These are phyloP conservation scores for Fusarium lateritium DNA, from an alignment of 2,329 filamentous ascomycete species.

Conservation along the genomic window DNA sequence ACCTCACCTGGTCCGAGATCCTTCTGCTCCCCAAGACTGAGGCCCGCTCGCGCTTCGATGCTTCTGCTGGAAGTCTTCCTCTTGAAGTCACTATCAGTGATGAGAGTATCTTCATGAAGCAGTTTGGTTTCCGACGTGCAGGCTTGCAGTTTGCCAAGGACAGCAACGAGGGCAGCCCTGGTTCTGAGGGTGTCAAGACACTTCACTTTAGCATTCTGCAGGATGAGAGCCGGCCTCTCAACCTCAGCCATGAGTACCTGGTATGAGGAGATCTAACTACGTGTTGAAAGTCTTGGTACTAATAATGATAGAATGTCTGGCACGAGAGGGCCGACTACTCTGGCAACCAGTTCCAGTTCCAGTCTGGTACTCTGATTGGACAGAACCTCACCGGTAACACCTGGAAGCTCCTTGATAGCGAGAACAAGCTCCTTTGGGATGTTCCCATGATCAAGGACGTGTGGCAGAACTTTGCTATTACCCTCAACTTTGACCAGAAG, in stretches of 20 bases:
- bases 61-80: slow-evolving; percentile 60
- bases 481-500: slow-evolving; percentile 70
- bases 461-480: slow-evolving; percentile 75
- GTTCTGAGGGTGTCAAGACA: slow-evolving; percentile 69
- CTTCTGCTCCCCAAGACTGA: slow-evolving; percentile 59
- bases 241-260: slow-evolving; percentile 74
- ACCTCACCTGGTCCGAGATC: slow-evolving; percentile 65
- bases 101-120: slow-evolving; percentile 71
- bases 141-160: slow-evolving; percentile 44
- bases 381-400: slow-evolving; percentile 55
- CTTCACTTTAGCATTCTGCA: slow-evolving; percentile 73
- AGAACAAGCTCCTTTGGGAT: slow-evolving; percentile 65
- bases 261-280: slow-evolving; percentile 46
- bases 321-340: slow-evolving; percentile 63
- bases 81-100: slow-evolving; percentile 71
- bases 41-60: slow-evolving; percentile 55
- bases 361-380: slow-evolving; percentile 67
- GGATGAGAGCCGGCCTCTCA: slow-evolving; percentile 66
- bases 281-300: not conserved
- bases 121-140: slow-evolving; percentile 72
- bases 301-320: slow-evolving; percentile 55
- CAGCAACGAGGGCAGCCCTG: slow-evolving; percentile 64
- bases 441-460: slow-evolving; percentile 64
- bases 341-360: slow-evolving; percentile 68
- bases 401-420: slow-evolving; percentile 63